Evolutionary conservation across 164 flowering plant species (phyloP).

Genomic region (Pachysandra terminalis): DNA sequence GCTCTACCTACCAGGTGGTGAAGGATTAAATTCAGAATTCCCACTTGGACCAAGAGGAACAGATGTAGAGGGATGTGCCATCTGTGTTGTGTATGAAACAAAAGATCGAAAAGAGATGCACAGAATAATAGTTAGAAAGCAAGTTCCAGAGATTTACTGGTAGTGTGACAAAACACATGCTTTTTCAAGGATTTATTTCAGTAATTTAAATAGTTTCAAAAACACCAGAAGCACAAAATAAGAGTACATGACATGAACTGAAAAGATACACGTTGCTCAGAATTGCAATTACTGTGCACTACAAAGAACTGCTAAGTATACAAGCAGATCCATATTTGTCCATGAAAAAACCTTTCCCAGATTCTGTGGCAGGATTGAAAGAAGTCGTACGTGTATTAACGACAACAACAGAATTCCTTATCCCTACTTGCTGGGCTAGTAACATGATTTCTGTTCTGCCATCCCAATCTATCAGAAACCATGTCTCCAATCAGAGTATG

Average conservation of each 20-base stretch:
- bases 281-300: background rate
- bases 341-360: too few species aligned
- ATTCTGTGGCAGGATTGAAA: too few species aligned
- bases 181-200: background rate
- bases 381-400: too few species aligned
- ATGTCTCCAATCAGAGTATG: too few species aligned
- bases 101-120: conserved; percentile 2
- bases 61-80: conserved; percentile 37
- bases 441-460: too few species aligned
- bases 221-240: too few species aligned
- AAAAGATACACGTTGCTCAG: background rate
- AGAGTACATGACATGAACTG: background rate
- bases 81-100: conserved; percentile 35
- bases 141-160: background rate
- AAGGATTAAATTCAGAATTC: conserved; percentile 25
- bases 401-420: too few species aligned
- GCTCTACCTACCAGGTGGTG: conserved; percentile 47
- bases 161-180: conserved; percentile 1
- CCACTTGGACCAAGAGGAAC: conserved; percentile 26
- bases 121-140: background rate
- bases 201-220: background rate
- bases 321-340: background rate
- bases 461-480: too few species aligned
- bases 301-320: background rate
- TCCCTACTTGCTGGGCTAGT: too few species aligned